Conservation (phyloP, 768 basidiomycete species). For the Auriscalpium microsporum region DNA sequence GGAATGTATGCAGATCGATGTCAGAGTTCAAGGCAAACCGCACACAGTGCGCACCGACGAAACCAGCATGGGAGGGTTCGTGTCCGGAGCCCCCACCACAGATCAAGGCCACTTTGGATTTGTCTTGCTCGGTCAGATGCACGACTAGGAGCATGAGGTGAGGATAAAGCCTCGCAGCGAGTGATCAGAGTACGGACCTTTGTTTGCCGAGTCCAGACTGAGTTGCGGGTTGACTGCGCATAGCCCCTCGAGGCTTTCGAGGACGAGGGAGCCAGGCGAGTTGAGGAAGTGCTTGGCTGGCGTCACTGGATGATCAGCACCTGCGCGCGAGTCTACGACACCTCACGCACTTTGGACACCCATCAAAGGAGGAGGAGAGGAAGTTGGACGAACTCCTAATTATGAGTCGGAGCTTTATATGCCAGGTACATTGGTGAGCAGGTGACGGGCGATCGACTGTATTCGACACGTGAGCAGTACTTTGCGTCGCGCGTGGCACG, state of each 20-base stretch:
- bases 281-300: conserved; percentile 74
- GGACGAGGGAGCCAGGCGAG: conserved; percentile 56
- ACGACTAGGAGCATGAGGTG: conserved; percentile 38
- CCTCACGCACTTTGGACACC: conserved; percentile 18
- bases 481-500: too few relatives aligned
- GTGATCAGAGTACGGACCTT: conserved; percentile 38
- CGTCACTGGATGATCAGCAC: not conserved
- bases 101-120: conserved; percentile 63
- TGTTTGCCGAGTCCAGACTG: conserved; percentile 59
- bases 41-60: conserved; percentile 54
- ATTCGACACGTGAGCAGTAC: too few relatives aligned
- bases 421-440: too few relatives aligned
- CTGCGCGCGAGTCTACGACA: not conserved
- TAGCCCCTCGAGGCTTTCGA: conserved; percentile 71
- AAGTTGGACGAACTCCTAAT: conserved; percentile 1
- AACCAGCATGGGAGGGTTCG: conserved; percentile 84
- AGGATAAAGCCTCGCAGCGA: not conserved
- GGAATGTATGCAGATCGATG: too few relatives aligned
- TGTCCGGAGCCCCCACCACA: conserved; percentile 87
- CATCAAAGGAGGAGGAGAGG: conserved; percentile 10
- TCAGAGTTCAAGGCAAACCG: not conserved
- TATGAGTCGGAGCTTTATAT: not conserved
- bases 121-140: conserved; percentile 47
- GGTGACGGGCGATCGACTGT: too few relatives aligned
- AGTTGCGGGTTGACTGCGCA: conserved; percentile 64